Conservation (phyloP, 306 rosid species). For the Trifolium pratense region DNA sequence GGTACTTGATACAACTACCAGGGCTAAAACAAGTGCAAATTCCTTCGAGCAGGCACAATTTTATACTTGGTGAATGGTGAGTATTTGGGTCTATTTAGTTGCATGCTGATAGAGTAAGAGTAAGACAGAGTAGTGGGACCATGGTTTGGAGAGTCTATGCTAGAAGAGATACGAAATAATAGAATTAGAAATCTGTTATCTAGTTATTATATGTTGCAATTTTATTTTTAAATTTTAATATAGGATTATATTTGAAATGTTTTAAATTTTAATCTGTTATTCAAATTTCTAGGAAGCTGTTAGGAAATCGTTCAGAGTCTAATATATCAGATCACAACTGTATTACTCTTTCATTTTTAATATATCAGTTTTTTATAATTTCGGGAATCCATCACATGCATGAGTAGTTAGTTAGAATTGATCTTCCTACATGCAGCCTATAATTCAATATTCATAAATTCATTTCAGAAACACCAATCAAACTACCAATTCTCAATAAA, state of each 20-base stretch:
- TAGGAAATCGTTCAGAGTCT: no score
- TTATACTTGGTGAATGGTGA: background rate
- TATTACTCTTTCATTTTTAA: background rate
- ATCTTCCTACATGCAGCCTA: slow-evolving; percentile 28
- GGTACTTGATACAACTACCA: background rate
- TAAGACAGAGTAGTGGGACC: background rate
- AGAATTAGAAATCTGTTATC: background rate
- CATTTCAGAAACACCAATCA: background rate
- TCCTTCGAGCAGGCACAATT: background rate
- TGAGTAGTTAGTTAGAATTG: slow-evolving; percentile 1
- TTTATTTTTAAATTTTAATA: background rate
- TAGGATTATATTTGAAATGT: background rate
- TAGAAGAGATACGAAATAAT: background rate
- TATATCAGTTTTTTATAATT: background rate
- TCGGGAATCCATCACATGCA: background rate
- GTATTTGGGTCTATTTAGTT: slow-evolving; percentile 30
- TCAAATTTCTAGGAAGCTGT: background rate
- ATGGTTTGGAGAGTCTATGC: background rate
- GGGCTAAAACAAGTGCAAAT: slow-evolving; percentile 1
- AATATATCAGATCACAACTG: background rate
- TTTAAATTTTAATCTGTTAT: background rate
- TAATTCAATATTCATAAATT: slow-evolving; percentile 20
- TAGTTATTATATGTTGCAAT: background rate
- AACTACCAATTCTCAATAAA: background rate
- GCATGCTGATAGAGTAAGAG: background rate